phyloP scores from a whole-genome alignment of 768 basidiomycete species.

The Cystoderma amianthinum region DNA sequence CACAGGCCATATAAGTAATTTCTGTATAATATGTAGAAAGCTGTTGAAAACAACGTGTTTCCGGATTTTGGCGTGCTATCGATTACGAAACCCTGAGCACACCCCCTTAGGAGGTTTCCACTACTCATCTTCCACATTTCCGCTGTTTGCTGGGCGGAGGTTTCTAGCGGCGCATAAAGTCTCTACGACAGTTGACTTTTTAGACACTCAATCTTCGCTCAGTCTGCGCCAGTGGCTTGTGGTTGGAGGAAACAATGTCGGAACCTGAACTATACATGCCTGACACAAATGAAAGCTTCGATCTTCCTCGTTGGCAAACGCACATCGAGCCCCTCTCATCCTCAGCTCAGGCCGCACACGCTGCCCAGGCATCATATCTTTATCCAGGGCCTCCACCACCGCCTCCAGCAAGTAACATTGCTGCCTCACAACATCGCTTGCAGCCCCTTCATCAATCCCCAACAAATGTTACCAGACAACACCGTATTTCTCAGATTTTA shows the following conservation, averaged over 20 bases:
- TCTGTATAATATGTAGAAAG: too few species aligned
- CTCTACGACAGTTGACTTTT: too few species aligned
- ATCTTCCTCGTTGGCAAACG: slow-evolving; percentile 70
- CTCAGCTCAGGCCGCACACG: slow-evolving; percentile 42
- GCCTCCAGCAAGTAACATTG: slow-evolving; percentile 32
- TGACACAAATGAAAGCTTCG: slow-evolving; percentile 77
- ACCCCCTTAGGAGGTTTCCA: too few species aligned
- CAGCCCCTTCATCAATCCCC: slow-evolving; percentile 45
- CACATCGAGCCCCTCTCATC: slow-evolving; percentile 49
- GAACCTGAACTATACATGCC: slow-evolving; percentile 75
- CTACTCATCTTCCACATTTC: too few species aligned
- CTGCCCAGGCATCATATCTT: slow-evolving; percentile 44
- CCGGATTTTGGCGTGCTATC: too few species aligned
- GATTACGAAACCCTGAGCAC: too few species aligned
- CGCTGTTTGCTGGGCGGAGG: too few species aligned
- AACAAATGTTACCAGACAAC: slow-evolving; percentile 37
- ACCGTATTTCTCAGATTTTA: slow-evolving; percentile 59
- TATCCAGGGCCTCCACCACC: slow-evolving; percentile 53
- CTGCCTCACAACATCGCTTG: slow-evolving; percentile 36
- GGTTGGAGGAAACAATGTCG: slow-evolving; percentile 48
- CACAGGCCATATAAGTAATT: too few species aligned
- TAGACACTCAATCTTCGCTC: too few species aligned
- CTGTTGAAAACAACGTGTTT: too few species aligned
- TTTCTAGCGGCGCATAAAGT: too few species aligned
- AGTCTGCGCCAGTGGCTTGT: slow-evolving; percentile 13